Evolutionary conservation across 495 filamentous ascomycete species (phyloP), one percentile per base, ranked within the genome.

Genomic region (Clohesyomyces aquaticus): DNA sequence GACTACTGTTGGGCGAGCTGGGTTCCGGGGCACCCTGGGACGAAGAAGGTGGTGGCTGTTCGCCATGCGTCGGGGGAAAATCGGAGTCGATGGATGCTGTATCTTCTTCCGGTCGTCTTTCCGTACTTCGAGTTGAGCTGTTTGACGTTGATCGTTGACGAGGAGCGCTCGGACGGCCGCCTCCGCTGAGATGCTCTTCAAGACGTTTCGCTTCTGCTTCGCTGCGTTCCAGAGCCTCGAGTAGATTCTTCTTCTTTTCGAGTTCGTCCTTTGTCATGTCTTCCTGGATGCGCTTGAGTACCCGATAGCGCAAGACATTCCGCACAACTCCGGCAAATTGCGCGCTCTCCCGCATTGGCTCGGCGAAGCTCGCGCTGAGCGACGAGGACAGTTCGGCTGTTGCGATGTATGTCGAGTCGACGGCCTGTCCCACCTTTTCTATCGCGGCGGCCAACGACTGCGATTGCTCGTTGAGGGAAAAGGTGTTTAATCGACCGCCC

Each of bases 241-340:
- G 79, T 16, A 91, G 79, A 1, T 80, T 75, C 65, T 82, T 85
- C 76, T 98, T 97, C 76, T 91, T 91, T 6, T 83, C 78, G 9
- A 98, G 78, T 68, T 97, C 90, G 52, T 97, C 95, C 28, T 86
- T 85, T 1, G 92, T 96, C 93, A 97, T 96, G 62, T 98, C 94
- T 73, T 98, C 90, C 66, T 98, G 94, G 21, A 97, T 88, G 18
- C 94, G 84, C 76, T 98, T 98, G 42, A 98, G 75, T 1, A 96
- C 87, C 9, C 94, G 79, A 68, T 95, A 98, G 42, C 91, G 82
- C 18, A 98, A 76, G 23, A 98, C 93, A 55, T 78, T 88, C 18
- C 94, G 85, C 11, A 98, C 94, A 0, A 98, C 89, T 22, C 94
- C 91, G 0, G 94, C 94, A 72, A 98, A 98, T 71, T 98, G 94